phyloP scores from a whole-genome alignment of 306 rosid species.

The Lotus japonicus region DNA sequence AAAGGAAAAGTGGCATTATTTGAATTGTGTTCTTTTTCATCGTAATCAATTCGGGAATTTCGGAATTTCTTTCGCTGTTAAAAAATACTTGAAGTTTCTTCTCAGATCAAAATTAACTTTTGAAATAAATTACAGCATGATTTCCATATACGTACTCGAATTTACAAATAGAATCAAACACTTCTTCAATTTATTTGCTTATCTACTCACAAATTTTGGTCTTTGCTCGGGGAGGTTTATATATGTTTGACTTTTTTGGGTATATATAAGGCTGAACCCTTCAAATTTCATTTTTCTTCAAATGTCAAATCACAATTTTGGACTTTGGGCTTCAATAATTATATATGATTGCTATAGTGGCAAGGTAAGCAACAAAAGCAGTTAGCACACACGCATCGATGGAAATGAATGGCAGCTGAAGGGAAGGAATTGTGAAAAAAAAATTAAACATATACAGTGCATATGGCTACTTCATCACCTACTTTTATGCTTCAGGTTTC shows the following conservation, averaged over 20 bases:
- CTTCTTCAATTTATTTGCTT: background rate
- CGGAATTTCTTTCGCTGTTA: no score
- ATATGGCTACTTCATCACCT: constrained; percentile 12
- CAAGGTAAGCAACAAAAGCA: constrained; percentile 9
- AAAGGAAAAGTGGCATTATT: no score
- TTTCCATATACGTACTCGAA: no score
- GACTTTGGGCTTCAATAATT: background rate
- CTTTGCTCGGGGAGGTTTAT: constrained; percentile 4
- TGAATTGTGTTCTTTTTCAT: no score
- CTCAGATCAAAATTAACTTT: no score
- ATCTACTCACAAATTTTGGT: background rate
- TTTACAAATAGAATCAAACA: no score
- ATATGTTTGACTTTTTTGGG: constrained; percentile 19
- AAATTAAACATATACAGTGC: constrained; percentile 34
- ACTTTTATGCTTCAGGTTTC: constrained; percentile 22
- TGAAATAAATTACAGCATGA: no score
- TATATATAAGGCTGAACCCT: background rate
- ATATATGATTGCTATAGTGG: background rate
- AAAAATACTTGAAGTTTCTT: no score
- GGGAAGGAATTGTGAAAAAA: no score
- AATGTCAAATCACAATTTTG: constrained; percentile 7
- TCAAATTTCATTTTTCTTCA: background rate
- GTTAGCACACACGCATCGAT: constrained; percentile 1
- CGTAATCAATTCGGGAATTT: no score
- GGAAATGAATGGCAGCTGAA: constrained; percentile 22